Base-by-base conservation (phyloP, 371 early-diverging fungal genomes). In the Mucor circinelloides region DNA sequence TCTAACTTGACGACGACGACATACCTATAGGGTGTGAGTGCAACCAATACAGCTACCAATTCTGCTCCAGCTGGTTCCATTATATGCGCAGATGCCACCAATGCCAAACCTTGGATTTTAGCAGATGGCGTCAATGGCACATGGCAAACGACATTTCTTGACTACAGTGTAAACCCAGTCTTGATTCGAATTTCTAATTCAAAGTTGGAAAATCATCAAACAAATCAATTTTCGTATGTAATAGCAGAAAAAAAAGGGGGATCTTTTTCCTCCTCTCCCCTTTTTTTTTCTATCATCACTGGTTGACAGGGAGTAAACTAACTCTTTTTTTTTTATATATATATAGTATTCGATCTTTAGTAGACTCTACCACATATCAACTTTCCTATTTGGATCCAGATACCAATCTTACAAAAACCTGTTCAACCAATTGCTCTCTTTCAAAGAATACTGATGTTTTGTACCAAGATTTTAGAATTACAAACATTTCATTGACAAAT, bases 131-230 rank as follows among this genome's bases (percentile, higher is more conserved):
- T 79, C 8, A 76, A 85, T 2, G 94, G 94, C 7, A 88, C 81
- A 59, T 90, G 88, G 87, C 79, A 89, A 38, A 82, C 80, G 27
- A 76, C 77, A 54, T 90, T 93, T 62, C 28, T 44, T 12, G 77
- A 79, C n/a, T 76, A 81, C 57, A 67, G 75, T 31, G 75, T 90
- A 13, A 87, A 87, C 0, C 93, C 92, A 12, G 83, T 90, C 0
- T 79, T 91, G 15, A 78, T 93, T 63, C 82, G 92, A 12, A 75
- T 93, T 17, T 85, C 79, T 64, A 93, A 93, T 67, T 82, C 93
- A 7, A 70, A 68, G 58, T 66, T 75, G 17, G 69, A 80, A 19
- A 85, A 86, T 30, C 79, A 90, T 31, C 92, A 92, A 60, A 90
- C 92, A 59, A 83, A 89, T 62, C 73, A 83, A 9, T 92, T 93